A percentile compares a stretch with the other conserved stretches of the same genome.
Evolutionary conservation across 2,329 filamentous ascomycete genomes (phyloP).

Genomic region (Diaporthe capsici): DNA sequence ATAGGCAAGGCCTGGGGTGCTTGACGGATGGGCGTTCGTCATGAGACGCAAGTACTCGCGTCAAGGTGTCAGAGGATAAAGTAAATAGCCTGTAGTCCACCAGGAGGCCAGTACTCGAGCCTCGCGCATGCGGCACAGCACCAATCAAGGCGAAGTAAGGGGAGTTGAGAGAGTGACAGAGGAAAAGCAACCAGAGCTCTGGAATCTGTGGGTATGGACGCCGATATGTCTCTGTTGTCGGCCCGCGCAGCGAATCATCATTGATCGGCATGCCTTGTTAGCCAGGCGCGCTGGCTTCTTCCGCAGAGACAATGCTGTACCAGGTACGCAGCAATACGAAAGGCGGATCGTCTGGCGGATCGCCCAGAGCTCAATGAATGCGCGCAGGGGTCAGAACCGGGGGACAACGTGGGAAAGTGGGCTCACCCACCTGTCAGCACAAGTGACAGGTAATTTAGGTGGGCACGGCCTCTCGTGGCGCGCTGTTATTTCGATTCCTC

Average conservation of each 20-base stretch:
- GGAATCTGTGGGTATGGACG: neutral
- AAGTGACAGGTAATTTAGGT: constrained; percentile 1
- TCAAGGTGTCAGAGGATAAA: neutral
- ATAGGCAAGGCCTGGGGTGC: neutral
- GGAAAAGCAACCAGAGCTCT: constrained; percentile 10
- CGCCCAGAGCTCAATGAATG: neutral
- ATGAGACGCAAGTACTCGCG: neutral
- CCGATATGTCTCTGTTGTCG: constrained; percentile 9
- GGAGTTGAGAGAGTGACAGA: neutral
- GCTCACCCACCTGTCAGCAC: constrained; percentile 27
- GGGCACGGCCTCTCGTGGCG: constrained; percentile 7
- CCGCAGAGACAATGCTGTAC: neutral
- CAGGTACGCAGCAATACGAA: constrained; percentile 8
- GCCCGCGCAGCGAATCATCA: neutral
- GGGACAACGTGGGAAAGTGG: constrained; percentile 37
- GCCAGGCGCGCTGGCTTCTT: neutral
- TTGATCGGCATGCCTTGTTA: neutral
- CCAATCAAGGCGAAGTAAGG: constrained; percentile 11
- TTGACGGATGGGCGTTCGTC: neutral
- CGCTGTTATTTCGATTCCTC: neutral
- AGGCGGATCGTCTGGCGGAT: neutral
- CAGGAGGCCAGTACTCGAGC: neutral
- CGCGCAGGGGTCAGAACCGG: constrained; percentile 11
- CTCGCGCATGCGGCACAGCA: neutral
- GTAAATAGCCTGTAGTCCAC: constrained; percentile 3